Base-by-base conservation (phyloP, 1,139 yeast species). In the Zygosaccharomyces pseudobailii region DNA sequence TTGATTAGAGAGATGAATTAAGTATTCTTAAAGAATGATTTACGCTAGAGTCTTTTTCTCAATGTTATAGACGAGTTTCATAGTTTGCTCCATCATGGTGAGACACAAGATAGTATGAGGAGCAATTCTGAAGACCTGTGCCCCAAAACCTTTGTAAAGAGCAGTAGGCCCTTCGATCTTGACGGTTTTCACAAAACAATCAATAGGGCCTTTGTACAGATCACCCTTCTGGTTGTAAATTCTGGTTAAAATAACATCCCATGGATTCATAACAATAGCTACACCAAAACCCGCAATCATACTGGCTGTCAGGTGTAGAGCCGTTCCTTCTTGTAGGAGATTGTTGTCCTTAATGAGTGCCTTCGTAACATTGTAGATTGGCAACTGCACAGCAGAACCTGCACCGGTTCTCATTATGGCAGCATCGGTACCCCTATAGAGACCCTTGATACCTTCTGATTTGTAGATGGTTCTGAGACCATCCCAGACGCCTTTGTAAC, bases 31-130 rank as follows among this genome's bases (percentile, higher is more conserved):
- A 23, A 36, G 25, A 36, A 13, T 27, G 28, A 8, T 17, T 6
- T 37, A 37, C 22, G 19, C 17, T 27, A 60, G 42, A 24, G 71
- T 55, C 39, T 55, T 61, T 24, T 57, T 55, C 61, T 79, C 83
- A 20, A 75, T 65, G 13, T 59, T 63, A 45, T 71, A 71, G 50
- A 77, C 76, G 47, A 79, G 69, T 56, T 80, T 79, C 88, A 88
- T 84, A 25, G 96, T 84, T 63, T 87, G 96, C 69, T 92, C 98
- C 96, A 92, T 87, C 64, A 92, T 88, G 63, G 89, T 88, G 65
- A 92, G 76, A 27, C 95, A 86, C 60, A 92, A 74, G 45, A 92
- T 83, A 3, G 97, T 89, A 66, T 92, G 98, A 20, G 98, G 98
- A 1, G 94, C 97, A 49, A 92, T 84, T 71, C 98, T 79, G 67